phyloP scores from a whole-genome alignment of 768 basidiomycete genomes.

The Xanthoconium stramineum region DNA sequence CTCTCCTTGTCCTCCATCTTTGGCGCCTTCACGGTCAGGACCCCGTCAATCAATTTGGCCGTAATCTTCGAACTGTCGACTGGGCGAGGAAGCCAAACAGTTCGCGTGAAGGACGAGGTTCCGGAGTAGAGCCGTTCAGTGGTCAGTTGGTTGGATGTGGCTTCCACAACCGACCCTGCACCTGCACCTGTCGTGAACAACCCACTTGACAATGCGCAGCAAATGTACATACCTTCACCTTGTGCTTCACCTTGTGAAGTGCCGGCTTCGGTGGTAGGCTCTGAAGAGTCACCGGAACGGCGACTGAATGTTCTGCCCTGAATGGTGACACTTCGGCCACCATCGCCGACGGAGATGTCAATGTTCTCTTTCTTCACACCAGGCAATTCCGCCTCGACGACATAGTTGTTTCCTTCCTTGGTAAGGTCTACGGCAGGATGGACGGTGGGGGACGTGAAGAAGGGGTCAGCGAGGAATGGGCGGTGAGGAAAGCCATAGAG shows the following conservation, averaged over 20 bases:
- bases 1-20: slow-evolving; percentile 59
- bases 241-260: slow-evolving; percentile 22
- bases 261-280: slow-evolving; percentile 12
- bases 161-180: slow-evolving; percentile 16
- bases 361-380: slow-evolving; percentile 77
- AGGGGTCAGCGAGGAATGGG: slow-evolving; percentile 48
- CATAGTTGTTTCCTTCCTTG: slow-evolving; percentile 61
- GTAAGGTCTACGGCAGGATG: slow-evolving; percentile 65
- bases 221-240: slow-evolving; percentile 29
- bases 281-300: slow-evolving; percentile 18
- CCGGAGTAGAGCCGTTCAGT: slow-evolving; percentile 59
- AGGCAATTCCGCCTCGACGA: slow-evolving; percentile 75
- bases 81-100: slow-evolving; percentile 66
- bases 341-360: slow-evolving; percentile 66
- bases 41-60: slow-evolving; percentile 66
- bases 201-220: neutral
- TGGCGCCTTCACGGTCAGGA: slow-evolving; percentile 59
- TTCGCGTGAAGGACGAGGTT: slow-evolving; percentile 58
- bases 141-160: slow-evolving; percentile 45
- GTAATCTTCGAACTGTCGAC: slow-evolving; percentile 55
- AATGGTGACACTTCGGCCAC: slow-evolving; percentile 68
- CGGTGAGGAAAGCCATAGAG: slow-evolving; percentile 29
- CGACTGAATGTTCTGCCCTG: slow-evolving; percentile 53
- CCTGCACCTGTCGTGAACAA: neutral
- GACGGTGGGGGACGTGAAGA: slow-evolving; percentile 36